These are phyloP conservation scores for Colletotrichum nymphaeae DNA, from an alignment of 2,329 filamentous ascomycete genomes.

Conservation along the genomic window DNA sequence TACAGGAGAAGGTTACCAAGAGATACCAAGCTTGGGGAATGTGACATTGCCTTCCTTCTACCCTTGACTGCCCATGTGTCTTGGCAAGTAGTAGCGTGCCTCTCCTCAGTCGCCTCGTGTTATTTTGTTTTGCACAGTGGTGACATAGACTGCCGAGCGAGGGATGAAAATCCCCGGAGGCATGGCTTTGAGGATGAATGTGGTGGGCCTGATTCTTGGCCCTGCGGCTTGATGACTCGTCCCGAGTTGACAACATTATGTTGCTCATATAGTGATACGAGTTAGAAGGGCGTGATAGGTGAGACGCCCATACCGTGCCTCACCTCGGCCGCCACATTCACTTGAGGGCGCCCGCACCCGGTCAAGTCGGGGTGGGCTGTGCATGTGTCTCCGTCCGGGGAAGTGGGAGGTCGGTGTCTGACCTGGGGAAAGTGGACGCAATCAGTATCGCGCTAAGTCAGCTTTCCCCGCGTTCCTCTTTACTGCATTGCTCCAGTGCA, in stretches of 20 bases:
- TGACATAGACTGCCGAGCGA: conserved; percentile 11
- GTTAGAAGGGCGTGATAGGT: not conserved
- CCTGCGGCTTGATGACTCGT: conserved; percentile 30
- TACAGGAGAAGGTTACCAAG: conserved; percentile 15
- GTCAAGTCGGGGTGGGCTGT: conserved; percentile 11
- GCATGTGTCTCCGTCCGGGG: conserved; percentile 14
- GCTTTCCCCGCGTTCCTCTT: conserved; percentile 12
- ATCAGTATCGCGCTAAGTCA: not conserved
- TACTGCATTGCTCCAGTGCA: not conserved
- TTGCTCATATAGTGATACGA: not conserved
- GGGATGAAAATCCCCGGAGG: conserved; percentile 12
- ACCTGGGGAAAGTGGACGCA: not conserved
- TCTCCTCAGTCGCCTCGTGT: not conserved
- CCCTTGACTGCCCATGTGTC: not conserved
- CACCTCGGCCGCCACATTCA: not conserved
- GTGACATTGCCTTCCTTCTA: not conserved
- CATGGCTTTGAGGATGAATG: not conserved
- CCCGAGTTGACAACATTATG: not conserved
- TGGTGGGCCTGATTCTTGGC: conserved; percentile 14
- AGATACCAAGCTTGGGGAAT: conserved; percentile 9
- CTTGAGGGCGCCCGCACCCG: conserved; percentile 5
- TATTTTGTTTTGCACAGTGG: not conserved
- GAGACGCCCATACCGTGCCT: not conserved
- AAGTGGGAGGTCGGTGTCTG: not conserved
- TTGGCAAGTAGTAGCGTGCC: conserved; percentile 20